phyloP scores from a whole-genome alignment of 495 filamentous ascomycete genomes.

The Trichoderma gamsii region DNA sequence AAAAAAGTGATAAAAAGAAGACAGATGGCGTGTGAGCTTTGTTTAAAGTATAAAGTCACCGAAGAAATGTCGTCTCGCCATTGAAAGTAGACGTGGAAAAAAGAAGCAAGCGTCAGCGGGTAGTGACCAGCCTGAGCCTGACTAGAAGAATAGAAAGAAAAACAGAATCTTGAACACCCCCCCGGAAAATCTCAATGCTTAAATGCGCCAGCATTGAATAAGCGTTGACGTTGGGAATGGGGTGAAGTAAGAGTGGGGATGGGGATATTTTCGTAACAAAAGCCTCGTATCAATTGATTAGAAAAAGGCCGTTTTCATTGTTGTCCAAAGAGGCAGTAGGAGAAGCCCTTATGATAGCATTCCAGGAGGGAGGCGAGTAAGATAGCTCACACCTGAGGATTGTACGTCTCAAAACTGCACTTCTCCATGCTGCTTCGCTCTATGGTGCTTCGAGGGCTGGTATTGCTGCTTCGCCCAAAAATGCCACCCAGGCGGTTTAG shows the following conservation, averaged over 20 bases:
- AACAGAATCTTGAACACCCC: not conserved
- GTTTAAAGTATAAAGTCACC: not conserved
- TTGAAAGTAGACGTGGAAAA: not conserved
- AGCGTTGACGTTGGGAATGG: not conserved
- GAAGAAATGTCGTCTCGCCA: not conserved
- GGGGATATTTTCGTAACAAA: not conserved
- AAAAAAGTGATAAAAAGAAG: not conserved
- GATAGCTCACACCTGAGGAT: not conserved
- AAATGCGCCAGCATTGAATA: not conserved
- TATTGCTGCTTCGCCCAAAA: slow-evolving; percentile 33
- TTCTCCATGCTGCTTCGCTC: slow-evolving; percentile 44
- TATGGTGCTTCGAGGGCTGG: slow-evolving; percentile 41
- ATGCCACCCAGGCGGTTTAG: slow-evolving; percentile 45
- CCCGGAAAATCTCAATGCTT: not conserved
- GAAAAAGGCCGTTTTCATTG: too few species aligned
- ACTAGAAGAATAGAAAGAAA: not conserved
- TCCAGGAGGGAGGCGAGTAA: not conserved
- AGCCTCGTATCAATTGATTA: too few species aligned
- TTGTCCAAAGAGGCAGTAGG: too few species aligned
- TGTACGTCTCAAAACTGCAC: slow-evolving; percentile 13
- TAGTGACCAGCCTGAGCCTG: not conserved
- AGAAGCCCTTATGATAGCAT: too few species aligned
- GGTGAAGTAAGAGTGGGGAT: not conserved
- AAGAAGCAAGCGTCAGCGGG: not conserved
- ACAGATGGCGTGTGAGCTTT: too few species aligned